phyloP scores from a whole-genome alignment of 108 stramenopile genomes.

The Fistulifera solaris region DNA sequence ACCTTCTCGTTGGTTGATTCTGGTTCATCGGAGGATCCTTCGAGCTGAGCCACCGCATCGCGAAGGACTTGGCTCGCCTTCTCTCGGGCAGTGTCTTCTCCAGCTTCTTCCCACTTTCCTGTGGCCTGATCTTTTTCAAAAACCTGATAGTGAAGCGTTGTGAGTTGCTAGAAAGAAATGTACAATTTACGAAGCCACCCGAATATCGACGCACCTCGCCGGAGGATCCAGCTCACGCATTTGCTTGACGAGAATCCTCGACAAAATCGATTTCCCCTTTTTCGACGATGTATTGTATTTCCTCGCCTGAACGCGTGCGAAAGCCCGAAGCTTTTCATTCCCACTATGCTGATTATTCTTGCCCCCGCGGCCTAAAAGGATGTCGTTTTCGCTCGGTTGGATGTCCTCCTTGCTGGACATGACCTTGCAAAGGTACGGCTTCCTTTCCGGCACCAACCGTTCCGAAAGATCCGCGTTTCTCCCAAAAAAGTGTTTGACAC shows the following conservation, averaged over 20 bases:
- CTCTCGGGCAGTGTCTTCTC: conserved; percentile 54
- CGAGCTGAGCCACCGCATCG: conserved; percentile 46
- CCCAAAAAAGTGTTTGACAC: too few relatives aligned
- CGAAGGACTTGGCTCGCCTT: conserved; percentile 68
- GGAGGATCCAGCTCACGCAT: conserved; percentile 40
- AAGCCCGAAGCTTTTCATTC: conserved; percentile 49
- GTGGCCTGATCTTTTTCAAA: conserved; percentile 33
- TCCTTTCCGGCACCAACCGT: too few relatives aligned
- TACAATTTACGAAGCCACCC: neutral
- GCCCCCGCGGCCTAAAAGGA: conserved; percentile 27
- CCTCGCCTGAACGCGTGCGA: conserved; percentile 26
- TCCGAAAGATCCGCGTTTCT: too few relatives aligned
- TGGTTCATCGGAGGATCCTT: too few relatives aligned
- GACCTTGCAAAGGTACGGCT: too few relatives aligned
- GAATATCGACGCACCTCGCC: conserved; percentile 23
- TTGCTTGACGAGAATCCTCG: conserved; percentile 30
- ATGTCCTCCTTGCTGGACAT: neutral
- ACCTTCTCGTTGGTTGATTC: too few relatives aligned
- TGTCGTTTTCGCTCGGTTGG: conserved; percentile 16
- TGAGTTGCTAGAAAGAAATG: conserved; percentile 1
- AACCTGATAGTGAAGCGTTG: conserved; percentile 21
- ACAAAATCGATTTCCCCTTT: conserved; percentile 51
- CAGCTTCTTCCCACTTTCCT: conserved; percentile 49
- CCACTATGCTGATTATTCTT: conserved; percentile 64
- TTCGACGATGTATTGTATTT: conserved; percentile 31